Percentiles rank a stretch among this genome's conserved stretches.
Evolutionary conservation across 2,329 filamentous ascomycete genomes (phyloP).

Genomic region (Alternaria sp.): DNA sequence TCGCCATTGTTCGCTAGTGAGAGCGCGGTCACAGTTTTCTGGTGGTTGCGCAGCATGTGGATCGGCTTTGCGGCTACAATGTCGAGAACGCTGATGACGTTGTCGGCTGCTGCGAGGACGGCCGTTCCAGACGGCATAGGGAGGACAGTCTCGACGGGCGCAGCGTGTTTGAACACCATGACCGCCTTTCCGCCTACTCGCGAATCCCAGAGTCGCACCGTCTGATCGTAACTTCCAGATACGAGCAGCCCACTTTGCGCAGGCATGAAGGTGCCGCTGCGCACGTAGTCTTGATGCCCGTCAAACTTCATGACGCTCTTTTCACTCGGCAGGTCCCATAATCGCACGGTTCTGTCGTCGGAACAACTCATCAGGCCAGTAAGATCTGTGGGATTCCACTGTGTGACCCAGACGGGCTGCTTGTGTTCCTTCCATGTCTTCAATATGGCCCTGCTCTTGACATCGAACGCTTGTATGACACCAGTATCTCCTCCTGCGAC

Average conservation of each 20-base stretch:
- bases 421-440: constrained; percentile 96
- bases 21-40: constrained; percentile 94
- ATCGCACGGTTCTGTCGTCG: constrained; percentile 88
- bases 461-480: constrained; percentile 93
- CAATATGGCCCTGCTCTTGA: constrained; percentile 85
- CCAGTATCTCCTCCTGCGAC: constrained; percentile 92
- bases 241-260: constrained; percentile 73
- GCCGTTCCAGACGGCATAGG: constrained; percentile 86
- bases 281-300: constrained; percentile 92
- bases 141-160: constrained; percentile 86
- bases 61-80: constrained; percentile 88
- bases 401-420: constrained; percentile 90
- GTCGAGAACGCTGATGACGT: constrained; percentile 88
- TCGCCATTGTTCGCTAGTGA: constrained; percentile 80
- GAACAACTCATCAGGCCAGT: constrained; percentile 88
- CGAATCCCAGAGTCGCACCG: constrained; percentile 92
- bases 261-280: constrained; percentile 85
- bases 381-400: constrained; percentile 87
- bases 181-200: constrained; percentile 69
- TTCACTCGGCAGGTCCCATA: constrained; percentile 91
- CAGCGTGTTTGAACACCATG: constrained; percentile 95
- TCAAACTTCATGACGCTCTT: constrained; percentile 77
- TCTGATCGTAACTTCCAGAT: constrained; percentile 93
- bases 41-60: constrained; percentile 88
- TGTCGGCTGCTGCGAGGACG: constrained; percentile 82